Base-by-base conservation (phyloP, 2,329 filamentous ascomycete species). In the Sporothrix euskadiensis region DNA sequence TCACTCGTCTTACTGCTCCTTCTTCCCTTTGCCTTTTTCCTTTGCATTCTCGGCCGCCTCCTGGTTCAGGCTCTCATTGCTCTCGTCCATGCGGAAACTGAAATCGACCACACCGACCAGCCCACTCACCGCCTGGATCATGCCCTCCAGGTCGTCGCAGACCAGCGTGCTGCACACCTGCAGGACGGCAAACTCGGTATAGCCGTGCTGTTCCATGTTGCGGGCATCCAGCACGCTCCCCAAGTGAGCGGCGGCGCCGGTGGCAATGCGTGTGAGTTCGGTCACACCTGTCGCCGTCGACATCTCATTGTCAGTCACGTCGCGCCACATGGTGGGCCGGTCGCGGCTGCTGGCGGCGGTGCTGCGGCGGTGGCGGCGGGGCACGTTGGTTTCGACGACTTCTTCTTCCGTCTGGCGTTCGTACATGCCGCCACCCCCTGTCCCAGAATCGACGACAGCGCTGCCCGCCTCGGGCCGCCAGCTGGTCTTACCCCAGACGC, bases 81-180 rank as follows among this genome's bases (percentile, higher is more conserved):
- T 73, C 44, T 74, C 73, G 39, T 79, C 84, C 22, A 90, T 81
- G 74, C 89, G 86, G 78, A 91, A 92, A 49, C 88, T 89, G 78
- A 94, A 94, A 79, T 94, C 92, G 30, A 93, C 85, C 75, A 93
- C 91, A 0, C 92, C 92, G 0, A 94, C 91, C 41, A 94, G 81
- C 54, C 86, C 86, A 78, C 87, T 90, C 0, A 94, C 88, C 39
- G 85, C 84, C 80, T 82, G 83, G 75, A 93, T 83, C 73, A 94
- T 79, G 75, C 85, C 86, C 75, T 88, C 87, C 54, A 94, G 80
- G 80, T 94, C 91, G 77, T 91, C 90, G 74, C 88, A 88, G 49
- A 94, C 87, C 74, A 92, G 89, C 72, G 88, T 85, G 71, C 88
- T 91, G 75, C 90, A 91, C 54, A 94, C 89, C 78, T 94, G 91